Base-by-base conservation (phyloP, 345 rosid genomes). In the Populus deltoides region DNA sequence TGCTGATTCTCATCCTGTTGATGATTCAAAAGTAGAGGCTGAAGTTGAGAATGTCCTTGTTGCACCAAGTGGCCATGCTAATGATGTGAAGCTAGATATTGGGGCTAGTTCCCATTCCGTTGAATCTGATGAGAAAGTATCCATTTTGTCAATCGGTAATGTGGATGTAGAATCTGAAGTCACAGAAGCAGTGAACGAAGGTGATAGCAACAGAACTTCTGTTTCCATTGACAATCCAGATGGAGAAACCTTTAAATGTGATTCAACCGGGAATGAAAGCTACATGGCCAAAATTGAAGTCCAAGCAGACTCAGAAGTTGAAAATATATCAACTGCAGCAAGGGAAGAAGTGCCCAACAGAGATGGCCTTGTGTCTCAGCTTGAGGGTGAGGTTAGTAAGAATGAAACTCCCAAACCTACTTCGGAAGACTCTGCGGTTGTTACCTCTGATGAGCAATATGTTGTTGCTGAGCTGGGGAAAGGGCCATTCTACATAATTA, bases 401-500 rank as follows among this genome's bases (percentile, higher is more conserved):
- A 71, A 77, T 72, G 79, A 81, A 72, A 68, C 61, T 41, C 29
- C 81, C 43, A 55, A 67, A 22, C 77, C 75, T 22, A 67, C 85
- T 7, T 36, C n/a, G 38, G 90, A 87, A 75, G 83, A 71, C 75
- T 81, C 84, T 38, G 41, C 68, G 0, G 41, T 17, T 69, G 87
- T 80, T 77, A 81, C 87, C 72, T 79, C 87, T 62, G 90, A 87
- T 81, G 83, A 81, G 35, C 85, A 80, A 47, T 66, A 79, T 41
- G 80, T 73, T 31, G 78, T 61, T 33, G 66, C 77, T 53, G 90
- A 88, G 78, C 87, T 82, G 71, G 90, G 81, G 84, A 90, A 43
- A 83, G 81, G 75, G 77, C 87, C 85, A 24, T 92, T 87, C 71
- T 82, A 91, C 85, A 83, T 89, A 51, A 73, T 90, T 55, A 90